Evolutionary conservation across 2,329 filamentous ascomycete species (phyloP).

Genomic region (Coniochaeta sp.): DNA sequence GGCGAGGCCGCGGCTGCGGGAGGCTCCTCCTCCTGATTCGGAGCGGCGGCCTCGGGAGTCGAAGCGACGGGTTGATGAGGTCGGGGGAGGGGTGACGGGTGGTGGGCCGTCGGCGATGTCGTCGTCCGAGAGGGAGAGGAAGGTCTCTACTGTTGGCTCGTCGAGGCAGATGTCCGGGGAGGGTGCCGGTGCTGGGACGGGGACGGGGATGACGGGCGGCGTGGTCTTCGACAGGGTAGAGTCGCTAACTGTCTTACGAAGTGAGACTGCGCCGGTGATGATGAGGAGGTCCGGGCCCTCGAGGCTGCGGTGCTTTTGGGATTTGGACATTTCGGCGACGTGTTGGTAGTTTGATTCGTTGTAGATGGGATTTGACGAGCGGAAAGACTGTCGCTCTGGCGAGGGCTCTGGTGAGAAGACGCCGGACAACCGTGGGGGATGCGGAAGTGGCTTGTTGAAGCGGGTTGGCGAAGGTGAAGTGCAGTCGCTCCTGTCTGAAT

Average conservation of each 20-base stretch:
- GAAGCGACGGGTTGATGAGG: neutral
- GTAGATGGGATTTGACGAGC: neutral
- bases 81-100: neutral
- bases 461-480: slow-evolving; percentile 3
- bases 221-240: slow-evolving; percentile 18
- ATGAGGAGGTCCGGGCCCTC: neutral
- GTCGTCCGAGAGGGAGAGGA: slow-evolving; percentile 47
- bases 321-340: neutral
- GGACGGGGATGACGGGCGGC: too few relatives aligned
- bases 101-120: slow-evolving; percentile 45
- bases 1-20: too few relatives aligned
- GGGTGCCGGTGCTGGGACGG: slow-evolving; percentile 10
- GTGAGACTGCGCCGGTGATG: neutral
- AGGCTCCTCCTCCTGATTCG: slow-evolving; percentile 3
- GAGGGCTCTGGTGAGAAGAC: slow-evolving; percentile 10
- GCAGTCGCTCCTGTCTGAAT: slow-evolving; percentile 11
- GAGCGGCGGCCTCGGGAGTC: neutral
- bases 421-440: neutral
- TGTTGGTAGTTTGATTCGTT: neutral
- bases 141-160: slow-evolving; percentile 47
- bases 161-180: slow-evolving; percentile 30
- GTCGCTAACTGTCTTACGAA: slow-evolving; percentile 11
- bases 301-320: neutral
- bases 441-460: neutral
- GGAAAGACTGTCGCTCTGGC: slow-evolving; percentile 10